A percentile compares a stretch with the other conserved stretches of the same genome.
Evolutionary conservation across 1,284 basidiomycete species (phyloP).

Genomic region (Cutaneotrichosporon cavernicola): DNA sequence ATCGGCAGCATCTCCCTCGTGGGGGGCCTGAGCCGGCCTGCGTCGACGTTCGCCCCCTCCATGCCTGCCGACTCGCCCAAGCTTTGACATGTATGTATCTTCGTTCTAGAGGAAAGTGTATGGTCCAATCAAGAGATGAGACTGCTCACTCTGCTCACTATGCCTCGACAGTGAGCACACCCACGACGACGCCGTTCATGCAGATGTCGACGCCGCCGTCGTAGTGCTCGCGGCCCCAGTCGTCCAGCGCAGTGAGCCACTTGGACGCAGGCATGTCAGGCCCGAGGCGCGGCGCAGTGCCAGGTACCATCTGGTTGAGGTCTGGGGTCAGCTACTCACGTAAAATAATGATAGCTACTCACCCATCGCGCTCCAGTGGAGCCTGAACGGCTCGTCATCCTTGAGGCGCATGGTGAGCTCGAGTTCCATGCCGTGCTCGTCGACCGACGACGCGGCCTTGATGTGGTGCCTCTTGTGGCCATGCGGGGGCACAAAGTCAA

Average conservation of each 20-base stretch:
- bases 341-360: conserved; percentile 13
- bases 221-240: conserved; percentile 44
- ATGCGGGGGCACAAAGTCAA: conserved; percentile 71
- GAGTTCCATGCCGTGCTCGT: conserved; percentile 40
- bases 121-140: neutral
- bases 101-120: neutral
- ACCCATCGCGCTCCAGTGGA: conserved; percentile 51
- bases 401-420: conserved; percentile 36
- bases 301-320: conserved; percentile 51
- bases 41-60: conserved; percentile 3
- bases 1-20: conserved; percentile 1
- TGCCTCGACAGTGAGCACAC: conserved; percentile 34
- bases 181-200: conserved; percentile 45
- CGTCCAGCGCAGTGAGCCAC: conserved; percentile 44
- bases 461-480: conserved; percentile 80
- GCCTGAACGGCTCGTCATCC: conserved; percentile 31
- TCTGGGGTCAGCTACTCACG: conserved; percentile 28
- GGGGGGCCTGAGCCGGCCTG: neutral
- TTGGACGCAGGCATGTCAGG: conserved; percentile 46
- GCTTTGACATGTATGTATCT: conserved; percentile 6
- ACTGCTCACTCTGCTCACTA: conserved; percentile 16
- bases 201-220: conserved; percentile 44
- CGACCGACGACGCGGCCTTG: conserved; percentile 59
- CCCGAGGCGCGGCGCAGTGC: conserved; percentile 39
- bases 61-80: conserved; percentile 3